These are phyloP conservation scores for Boletus reticuloceps DNA, from an alignment of 768 basidiomycete species.

Conservation along the genomic window DNA sequence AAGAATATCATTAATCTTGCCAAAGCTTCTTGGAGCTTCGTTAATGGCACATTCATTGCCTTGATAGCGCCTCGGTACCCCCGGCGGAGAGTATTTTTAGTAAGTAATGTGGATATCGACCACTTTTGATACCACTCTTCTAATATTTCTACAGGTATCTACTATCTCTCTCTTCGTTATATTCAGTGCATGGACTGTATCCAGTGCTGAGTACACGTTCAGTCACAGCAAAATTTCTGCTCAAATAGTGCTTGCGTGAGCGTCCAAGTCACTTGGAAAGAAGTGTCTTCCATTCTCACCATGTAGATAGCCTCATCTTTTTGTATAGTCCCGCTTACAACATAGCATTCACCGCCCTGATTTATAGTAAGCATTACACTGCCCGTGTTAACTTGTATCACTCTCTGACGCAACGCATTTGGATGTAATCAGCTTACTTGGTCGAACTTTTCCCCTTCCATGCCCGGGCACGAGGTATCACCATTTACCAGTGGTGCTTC, in stretches of 20 bases:
- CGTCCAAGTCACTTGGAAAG: background rate
- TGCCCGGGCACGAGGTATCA: slow-evolving; percentile 57
- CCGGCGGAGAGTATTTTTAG: slow-evolving; percentile 14
- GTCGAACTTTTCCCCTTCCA: slow-evolving; percentile 67
- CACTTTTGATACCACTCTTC: background rate
- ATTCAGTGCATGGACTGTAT: slow-evolving; percentile 15
- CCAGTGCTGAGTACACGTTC: slow-evolving; percentile 18
- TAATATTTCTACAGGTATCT: slow-evolving; percentile 3
- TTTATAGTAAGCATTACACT: slow-evolving; percentile 4
- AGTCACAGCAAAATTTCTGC: slow-evolving; percentile 6
- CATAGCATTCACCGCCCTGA: slow-evolving; percentile 5
- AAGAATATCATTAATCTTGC: slow-evolving; percentile 14
- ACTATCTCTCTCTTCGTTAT: slow-evolving; percentile 14
- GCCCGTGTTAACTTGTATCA: background rate
- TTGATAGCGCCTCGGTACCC: slow-evolving; percentile 14
- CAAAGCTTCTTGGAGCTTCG: slow-evolving; percentile 10
- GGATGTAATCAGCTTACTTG: slow-evolving; percentile 18
- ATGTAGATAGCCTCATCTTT: slow-evolving; percentile 16
- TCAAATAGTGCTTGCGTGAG: slow-evolving; percentile 11
- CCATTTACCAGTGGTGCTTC: slow-evolving; percentile 58
- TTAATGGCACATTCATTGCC: slow-evolving; percentile 1
- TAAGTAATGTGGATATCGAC: background rate
- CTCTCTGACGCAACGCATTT: background rate
- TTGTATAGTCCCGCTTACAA: slow-evolving; percentile 15
- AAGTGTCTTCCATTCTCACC: background rate